phyloP scores from a whole-genome alignment of 768 basidiomycete species.

The Strobilomyces confusus region DNA sequence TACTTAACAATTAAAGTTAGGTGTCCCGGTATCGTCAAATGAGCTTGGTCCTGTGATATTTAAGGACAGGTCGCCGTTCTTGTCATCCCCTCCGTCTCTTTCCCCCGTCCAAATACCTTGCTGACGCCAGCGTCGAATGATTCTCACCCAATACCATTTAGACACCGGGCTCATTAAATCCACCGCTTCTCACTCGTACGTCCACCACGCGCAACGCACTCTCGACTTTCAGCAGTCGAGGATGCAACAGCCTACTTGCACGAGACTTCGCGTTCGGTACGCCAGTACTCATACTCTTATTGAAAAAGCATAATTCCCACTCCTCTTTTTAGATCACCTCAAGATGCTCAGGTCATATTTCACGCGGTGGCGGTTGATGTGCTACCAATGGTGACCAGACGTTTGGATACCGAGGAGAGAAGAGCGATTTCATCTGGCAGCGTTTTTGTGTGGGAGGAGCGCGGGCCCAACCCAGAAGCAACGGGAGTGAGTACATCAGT shows the following conservation, averaged over 20 bases:
- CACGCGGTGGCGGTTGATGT: slow-evolving; percentile 59
- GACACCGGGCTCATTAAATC: slow-evolving; percentile 27
- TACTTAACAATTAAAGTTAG: slow-evolving; percentile 26
- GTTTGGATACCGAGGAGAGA: slow-evolving; percentile 74
- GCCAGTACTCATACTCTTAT: background rate
- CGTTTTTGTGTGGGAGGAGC: slow-evolving; percentile 83
- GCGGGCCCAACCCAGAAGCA: slow-evolving; percentile 61
- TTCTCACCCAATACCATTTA: slow-evolving; percentile 24
- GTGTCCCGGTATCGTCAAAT: slow-evolving; percentile 20
- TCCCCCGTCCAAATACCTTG: slow-evolving; percentile 4
- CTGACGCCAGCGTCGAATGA: slow-evolving; percentile 20
- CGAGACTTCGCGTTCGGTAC: slow-evolving; percentile 50
- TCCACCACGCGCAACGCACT: slow-evolving; percentile 15
- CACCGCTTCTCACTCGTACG: slow-evolving; percentile 22
- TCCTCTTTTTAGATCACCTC: slow-evolving; percentile 39
- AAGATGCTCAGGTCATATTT: slow-evolving; percentile 72
- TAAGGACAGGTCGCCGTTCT: slow-evolving; percentile 24
- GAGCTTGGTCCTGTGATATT: slow-evolving; percentile 22
- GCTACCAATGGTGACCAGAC: slow-evolving; percentile 64
- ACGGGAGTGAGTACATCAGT: slow-evolving; percentile 48
- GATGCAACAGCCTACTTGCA: slow-evolving; percentile 71
- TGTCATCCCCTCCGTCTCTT: slow-evolving; percentile 9
- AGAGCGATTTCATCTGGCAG: slow-evolving; percentile 65
- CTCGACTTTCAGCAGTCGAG: slow-evolving; percentile 12
- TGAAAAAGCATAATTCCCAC: background rate